These are phyloP conservation scores for Cercospora beticola DNA, from an alignment of 2,329 filamentous ascomycete species.

Conservation along the genomic window DNA sequence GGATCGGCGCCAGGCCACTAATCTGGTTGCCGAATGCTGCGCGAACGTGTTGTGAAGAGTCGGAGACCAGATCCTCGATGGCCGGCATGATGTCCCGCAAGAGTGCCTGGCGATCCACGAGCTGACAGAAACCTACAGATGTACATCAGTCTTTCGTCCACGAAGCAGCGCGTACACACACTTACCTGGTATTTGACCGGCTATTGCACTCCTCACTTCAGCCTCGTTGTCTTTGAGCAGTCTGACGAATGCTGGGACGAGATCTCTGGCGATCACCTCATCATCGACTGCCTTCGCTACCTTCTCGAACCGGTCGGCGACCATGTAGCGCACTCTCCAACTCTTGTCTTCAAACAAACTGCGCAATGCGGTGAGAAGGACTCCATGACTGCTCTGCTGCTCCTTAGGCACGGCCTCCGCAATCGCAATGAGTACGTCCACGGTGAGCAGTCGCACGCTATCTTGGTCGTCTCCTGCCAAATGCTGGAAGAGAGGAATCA, in stretches of 20 bases:
- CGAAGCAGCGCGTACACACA: neutral
- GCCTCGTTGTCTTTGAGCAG: slow-evolving; percentile 97
- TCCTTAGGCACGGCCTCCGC: slow-evolving; percentile 97
- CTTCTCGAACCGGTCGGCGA: slow-evolving; percentile 98
- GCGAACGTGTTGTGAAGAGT: slow-evolving; percentile 94
- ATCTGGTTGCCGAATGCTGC: slow-evolving; percentile 95
- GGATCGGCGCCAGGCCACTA: slow-evolving; percentile 90
- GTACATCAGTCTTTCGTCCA: slow-evolving; percentile 31
- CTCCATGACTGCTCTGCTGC: slow-evolving; percentile 93
- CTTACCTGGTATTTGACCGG: slow-evolving; percentile 86
- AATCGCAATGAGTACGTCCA: slow-evolving; percentile 93
- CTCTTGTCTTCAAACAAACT: slow-evolving; percentile 98
- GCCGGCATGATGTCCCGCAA: slow-evolving; percentile 96
- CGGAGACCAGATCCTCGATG: slow-evolving; percentile 92
- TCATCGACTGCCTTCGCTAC: slow-evolving; percentile 98
- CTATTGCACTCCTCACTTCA: slow-evolving; percentile 93
- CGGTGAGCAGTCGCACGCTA: slow-evolving; percentile 90
- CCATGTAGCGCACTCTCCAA: slow-evolving; percentile 99
- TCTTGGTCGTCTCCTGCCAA: slow-evolving; percentile 96
- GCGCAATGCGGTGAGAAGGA: slow-evolving; percentile 83
- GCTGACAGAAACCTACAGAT: slow-evolving; percentile 74
- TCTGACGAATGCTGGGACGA: slow-evolving; percentile 96
- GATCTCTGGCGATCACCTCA: slow-evolving; percentile 88
- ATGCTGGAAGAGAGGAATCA: slow-evolving; percentile 98
- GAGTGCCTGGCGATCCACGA: slow-evolving; percentile 83